These are phyloP conservation scores for Acanthamoeba royreba DNA, from an alignment of 208 protist genomes.

Conservation along the genomic window DNA sequence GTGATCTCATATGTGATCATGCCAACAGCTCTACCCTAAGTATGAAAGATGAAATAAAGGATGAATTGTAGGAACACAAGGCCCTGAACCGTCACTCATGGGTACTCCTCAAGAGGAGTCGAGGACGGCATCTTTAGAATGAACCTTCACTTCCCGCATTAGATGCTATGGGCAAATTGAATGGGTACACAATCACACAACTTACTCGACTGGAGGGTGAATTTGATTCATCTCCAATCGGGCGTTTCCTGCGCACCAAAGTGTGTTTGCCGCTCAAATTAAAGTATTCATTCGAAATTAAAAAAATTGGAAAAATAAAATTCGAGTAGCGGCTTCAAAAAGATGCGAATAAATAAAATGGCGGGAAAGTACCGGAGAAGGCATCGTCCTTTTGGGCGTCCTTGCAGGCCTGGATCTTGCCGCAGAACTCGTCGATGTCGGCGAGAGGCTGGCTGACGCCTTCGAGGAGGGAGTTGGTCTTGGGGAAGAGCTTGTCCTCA, in stretches of 20 bases:
- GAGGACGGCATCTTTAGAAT: neutral
- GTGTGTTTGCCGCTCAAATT: neutral
- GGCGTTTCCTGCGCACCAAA: neutral
- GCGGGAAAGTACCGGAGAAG: neutral
- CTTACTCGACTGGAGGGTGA: neutral
- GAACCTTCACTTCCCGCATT: neutral
- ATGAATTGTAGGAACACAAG: neutral
- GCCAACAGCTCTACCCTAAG: neutral
- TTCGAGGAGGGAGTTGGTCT: conserved; percentile 82
- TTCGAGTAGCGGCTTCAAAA: too few species aligned
- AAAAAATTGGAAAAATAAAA: neutral
- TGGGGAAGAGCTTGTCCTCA: conserved; percentile 86
- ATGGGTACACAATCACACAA: neutral
- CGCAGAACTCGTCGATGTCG: conserved; percentile 80
- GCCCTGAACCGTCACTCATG: neutral
- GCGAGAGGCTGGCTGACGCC: conserved; percentile 76
- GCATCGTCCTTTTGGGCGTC: conserved; percentile 71
- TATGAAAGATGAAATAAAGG: neutral
- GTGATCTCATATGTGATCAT: conserved; percentile 71
- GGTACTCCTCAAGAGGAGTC: neutral
- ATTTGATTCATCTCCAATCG: neutral
- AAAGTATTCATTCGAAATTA: neutral
- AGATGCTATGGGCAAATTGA: neutral
- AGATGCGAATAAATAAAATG: neutral
- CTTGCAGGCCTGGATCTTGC: conserved; percentile 83